These are phyloP conservation scores for Clathrus columnatus DNA, from an alignment of 768 basidiomycete genomes.

Conservation along the genomic window DNA sequence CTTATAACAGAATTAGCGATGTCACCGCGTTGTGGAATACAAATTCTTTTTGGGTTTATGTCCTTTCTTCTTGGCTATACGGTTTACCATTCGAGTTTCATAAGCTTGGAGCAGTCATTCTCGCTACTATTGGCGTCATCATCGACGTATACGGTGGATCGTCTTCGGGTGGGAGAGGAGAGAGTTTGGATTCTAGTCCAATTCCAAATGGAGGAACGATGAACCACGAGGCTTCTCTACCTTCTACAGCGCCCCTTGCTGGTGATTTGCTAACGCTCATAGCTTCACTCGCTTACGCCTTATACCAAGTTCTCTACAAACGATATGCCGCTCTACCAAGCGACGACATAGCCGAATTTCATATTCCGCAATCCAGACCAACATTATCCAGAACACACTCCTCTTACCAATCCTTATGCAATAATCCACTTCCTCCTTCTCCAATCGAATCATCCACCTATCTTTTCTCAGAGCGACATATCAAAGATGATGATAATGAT, in stretches of 20 bases:
- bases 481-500: too few species aligned
- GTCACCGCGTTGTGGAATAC: constrained; percentile 74
- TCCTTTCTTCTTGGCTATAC: constrained; percentile 70
- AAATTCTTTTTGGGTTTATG: constrained; percentile 85
- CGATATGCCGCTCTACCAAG: constrained; percentile 61
- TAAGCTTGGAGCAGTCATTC: constrained; percentile 59
- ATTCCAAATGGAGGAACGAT: constrained; percentile 5
- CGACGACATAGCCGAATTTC: constrained; percentile 39
- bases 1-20: constrained; percentile 55
- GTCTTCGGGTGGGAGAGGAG: constrained; percentile 17
- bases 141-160: constrained; percentile 77
- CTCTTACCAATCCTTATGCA: constrained; percentile 67
- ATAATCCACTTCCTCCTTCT: constrained; percentile 64
- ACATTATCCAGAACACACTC: constrained; percentile 84
- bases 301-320: constrained; percentile 85
- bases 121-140: constrained; percentile 76
- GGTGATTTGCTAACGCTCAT: constrained; percentile 69
- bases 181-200: constrained; percentile 6
- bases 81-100: constrained; percentile 52
- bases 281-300: constrained; percentile 62
- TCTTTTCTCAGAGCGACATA: too few species aligned
- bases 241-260: constrained; percentile 42
- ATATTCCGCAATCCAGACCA: constrained; percentile 33
- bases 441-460: constrained; percentile 54
- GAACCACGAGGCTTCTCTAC: constrained; percentile 13